Percentiles rank a stretch among this genome's conserved stretches.
These are phyloP conservation scores for Aureobasidium zeae DNA, from an alignment of 2,329 filamentous ascomycete genomes.

Conservation along the genomic window DNA sequence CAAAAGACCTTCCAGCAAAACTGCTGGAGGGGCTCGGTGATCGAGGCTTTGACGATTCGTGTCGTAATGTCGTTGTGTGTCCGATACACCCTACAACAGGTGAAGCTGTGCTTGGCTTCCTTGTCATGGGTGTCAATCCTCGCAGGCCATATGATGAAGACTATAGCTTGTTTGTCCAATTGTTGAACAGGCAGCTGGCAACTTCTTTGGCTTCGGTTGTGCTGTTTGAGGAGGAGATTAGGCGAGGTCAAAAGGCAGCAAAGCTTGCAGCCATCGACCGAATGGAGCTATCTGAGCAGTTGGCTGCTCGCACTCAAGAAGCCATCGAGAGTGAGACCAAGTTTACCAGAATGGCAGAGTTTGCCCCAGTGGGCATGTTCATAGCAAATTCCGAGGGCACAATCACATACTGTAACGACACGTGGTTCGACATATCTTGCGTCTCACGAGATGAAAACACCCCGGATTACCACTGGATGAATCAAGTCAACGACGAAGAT, in stretches of 20 bases:
- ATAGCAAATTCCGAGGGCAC: constrained; percentile 63
- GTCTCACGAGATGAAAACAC: constrained; percentile 17
- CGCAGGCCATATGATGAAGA: constrained; percentile 70
- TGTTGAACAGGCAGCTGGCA: constrained; percentile 65
- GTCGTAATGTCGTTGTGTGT: constrained; percentile 62
- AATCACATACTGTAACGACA: constrained; percentile 74
- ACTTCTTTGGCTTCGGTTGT: constrained; percentile 76
- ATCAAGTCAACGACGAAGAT: constrained; percentile 61
- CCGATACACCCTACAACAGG: constrained; percentile 70
- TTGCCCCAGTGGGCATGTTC: constrained; percentile 75
- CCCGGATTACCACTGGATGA: constrained; percentile 51
- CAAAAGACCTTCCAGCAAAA: constrained; percentile 54
- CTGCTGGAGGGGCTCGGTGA: constrained; percentile 60
- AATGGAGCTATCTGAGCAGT: constrained; percentile 66
- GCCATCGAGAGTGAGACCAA: constrained; percentile 58
- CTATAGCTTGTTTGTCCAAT: constrained; percentile 66
- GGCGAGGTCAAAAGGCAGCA: constrained; percentile 62
- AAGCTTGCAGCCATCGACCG: constrained; percentile 66
- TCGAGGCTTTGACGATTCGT: constrained; percentile 63
- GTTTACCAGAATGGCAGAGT: constrained; percentile 77
- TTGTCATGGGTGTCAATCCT: constrained; percentile 71
- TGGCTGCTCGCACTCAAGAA: constrained; percentile 53
- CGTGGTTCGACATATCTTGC: constrained; percentile 60
- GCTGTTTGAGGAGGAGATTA: constrained; percentile 74
- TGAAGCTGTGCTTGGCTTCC: constrained; percentile 65